A percentile compares a stretch with the other conserved stretches of the same genome.
Evolutionary conservation across 2,329 filamentous ascomycete genomes (phyloP).

Genomic region (Fusarium mexicanum): DNA sequence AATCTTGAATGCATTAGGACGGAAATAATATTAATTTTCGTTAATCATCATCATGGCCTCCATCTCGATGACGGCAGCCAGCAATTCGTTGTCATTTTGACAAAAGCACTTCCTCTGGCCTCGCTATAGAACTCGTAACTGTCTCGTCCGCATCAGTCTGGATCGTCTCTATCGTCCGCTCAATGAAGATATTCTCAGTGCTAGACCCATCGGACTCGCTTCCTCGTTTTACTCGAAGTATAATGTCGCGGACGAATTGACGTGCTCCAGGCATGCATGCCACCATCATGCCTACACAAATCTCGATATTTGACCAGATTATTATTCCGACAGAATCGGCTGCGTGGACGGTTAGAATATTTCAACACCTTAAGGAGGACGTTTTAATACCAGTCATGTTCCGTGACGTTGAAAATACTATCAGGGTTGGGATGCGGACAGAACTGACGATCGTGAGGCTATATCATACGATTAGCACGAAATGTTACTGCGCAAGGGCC

Average conservation of each 20-base stretch:
- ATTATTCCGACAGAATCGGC: not conserved
- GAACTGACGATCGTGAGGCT: conserved; percentile 1
- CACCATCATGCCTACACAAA: conserved; percentile 10
- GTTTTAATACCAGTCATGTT: not conserved
- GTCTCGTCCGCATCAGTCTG: not conserved
- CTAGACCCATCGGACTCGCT: accelerated
- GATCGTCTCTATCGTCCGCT: not conserved
- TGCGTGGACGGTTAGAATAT: accelerated
- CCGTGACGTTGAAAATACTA: not conserved
- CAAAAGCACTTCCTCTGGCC: not conserved
- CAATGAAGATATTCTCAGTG: not conserved
- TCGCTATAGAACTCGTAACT: not conserved
- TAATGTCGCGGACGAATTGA: not conserved
- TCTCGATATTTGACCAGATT: conserved; percentile 1
- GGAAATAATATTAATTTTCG: not conserved
- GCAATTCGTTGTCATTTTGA: not conserved
- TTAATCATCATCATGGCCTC: not conserved
- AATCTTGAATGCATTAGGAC: accelerated
- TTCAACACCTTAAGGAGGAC: accelerated
- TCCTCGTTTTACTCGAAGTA: not conserved
- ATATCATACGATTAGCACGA: accelerated
- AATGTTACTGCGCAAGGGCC: accelerated
- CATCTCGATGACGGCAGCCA: not conserved
- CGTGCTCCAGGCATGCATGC: conserved; percentile 15
- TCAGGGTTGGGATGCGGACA: not conserved